phyloP scores from a whole-genome alignment of 345 rosid species.

The Euphorbia pulcherrima region DNA sequence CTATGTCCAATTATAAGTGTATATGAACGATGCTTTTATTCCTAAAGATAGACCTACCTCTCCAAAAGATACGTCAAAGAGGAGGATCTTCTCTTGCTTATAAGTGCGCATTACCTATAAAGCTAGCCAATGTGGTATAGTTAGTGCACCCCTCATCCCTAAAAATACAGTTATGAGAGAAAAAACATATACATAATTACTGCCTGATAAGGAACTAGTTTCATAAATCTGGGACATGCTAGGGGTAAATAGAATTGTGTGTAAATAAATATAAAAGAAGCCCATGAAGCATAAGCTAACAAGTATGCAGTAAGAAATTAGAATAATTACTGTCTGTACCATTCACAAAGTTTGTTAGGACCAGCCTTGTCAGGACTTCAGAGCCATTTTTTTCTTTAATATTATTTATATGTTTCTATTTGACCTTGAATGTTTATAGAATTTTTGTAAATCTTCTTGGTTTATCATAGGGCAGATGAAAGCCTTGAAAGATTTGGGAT shows the following conservation, averaged over 20 bases:
- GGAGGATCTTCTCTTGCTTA: too few species aligned
- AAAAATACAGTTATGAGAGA: not conserved
- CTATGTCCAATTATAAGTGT: too few species aligned
- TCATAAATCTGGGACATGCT: not conserved
- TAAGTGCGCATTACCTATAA: not conserved
- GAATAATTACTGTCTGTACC: not conserved
- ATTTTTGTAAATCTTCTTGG: constrained; percentile 11
- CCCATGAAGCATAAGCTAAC: not conserved
- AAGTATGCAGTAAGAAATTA: not conserved
- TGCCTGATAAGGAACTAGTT: not conserved
- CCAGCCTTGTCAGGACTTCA: not conserved
- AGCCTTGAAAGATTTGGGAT: constrained; percentile 77
- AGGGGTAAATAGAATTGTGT: not conserved
- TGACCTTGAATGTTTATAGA: not conserved
- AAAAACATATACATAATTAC: not conserved
- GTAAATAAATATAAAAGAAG: not conserved
- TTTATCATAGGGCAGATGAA: constrained; percentile 54
- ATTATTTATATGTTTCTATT: not conserved
- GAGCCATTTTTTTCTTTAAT: not conserved
- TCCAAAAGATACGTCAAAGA: too few species aligned
- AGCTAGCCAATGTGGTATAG: not conserved
- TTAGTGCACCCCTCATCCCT: too few species aligned
- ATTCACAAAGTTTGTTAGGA: not conserved
- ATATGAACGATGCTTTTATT: too few species aligned
- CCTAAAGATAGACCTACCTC: too few species aligned